Evolutionary conservation across 768 basidiomycete species (phyloP), one percentile per base, ranked within the genome.

Genomic region (Tricholoma bakamatsutake): DNA sequence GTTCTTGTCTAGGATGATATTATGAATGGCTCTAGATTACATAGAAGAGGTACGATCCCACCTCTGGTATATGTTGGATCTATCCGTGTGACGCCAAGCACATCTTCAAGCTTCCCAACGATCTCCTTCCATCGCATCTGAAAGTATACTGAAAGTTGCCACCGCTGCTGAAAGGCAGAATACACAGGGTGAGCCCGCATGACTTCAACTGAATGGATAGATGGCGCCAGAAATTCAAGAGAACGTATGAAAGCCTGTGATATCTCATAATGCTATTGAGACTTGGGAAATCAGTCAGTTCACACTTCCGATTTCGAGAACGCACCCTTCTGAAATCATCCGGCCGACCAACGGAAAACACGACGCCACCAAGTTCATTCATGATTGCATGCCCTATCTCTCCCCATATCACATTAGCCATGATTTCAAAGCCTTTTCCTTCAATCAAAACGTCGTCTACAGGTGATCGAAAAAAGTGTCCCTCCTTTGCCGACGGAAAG

Each of bases 111-210:
- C 50, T 75, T 77, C 0, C 79, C 72, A 0, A 94, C 83, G 51
- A 96, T 90, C 65, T 97, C 96, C 70, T 97, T 97, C 93, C 95
- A 96, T 43, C 96, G 81, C 57, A 99, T 75, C 65, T 99, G 97
- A 68, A 96, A 98, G 67, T 98, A 98, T 8, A 98, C 89, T 1
- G 93, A 90, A 2, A 99, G 79, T 66, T 98, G 97, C 95, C 97
- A 99, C 34, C 93, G 81, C 57, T 82, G 79, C 65, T 88, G 83
- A 65, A 98, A 97, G 1, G 84, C 70, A 21, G 64, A 59, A 67
- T 86, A 96, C 3, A 84, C 75, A 0, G 84, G 80, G 67, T 93
- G 89, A 4, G 74, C 65, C 3, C 92, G 83, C 81, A 98, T 85
- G 2, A 77, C 73, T 57, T 83, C 75, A 8, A 95, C 80, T 2